Evolutionary conservation across 768 basidiomycete genomes (phyloP).

Genomic region (Tephrocybe sp.): DNA sequence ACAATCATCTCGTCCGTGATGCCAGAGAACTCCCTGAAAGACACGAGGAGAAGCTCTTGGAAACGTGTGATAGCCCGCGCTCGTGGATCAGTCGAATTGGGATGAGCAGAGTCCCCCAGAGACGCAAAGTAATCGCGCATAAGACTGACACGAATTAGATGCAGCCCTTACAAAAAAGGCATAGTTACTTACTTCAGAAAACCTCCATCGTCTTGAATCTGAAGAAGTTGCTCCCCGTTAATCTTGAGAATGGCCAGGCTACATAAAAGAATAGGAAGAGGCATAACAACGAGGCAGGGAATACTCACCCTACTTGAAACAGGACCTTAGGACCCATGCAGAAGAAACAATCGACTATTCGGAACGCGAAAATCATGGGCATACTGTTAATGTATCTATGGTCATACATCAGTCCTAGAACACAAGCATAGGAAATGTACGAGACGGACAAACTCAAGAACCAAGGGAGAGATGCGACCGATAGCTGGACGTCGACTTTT

Average conservation of each 20-base stretch:
- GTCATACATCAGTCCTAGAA: neutral
- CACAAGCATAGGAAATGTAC: neutral
- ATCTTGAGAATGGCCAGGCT: slow-evolving; percentile 86
- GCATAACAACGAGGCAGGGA: slow-evolving; percentile 4
- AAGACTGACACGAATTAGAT: slow-evolving; percentile 37
- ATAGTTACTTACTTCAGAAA: slow-evolving; percentile 76
- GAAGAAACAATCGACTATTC: slow-evolving; percentile 96
- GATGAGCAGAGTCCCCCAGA: slow-evolving; percentile 92
- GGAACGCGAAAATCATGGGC: slow-evolving; percentile 97
- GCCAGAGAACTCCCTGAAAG: slow-evolving; percentile 95
- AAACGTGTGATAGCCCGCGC: slow-evolving; percentile 94
- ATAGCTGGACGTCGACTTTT: slow-evolving; percentile 90
- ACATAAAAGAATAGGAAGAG: slow-evolving; percentile 8
- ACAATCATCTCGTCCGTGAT: slow-evolving; percentile 95
- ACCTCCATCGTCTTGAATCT: slow-evolving; percentile 94
- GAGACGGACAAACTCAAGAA: slow-evolving; percentile 87
- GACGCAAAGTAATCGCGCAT: slow-evolving; percentile 96
- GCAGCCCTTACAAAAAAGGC: neutral
- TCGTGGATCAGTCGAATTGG: slow-evolving; percentile 81
- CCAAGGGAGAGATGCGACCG: slow-evolving; percentile 96
- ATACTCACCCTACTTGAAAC: slow-evolving; percentile 92
- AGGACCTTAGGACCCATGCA: slow-evolving; percentile 99
- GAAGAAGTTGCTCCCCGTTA: slow-evolving; percentile 88
- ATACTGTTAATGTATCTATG: slow-evolving; percentile 85
- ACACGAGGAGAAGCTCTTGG: slow-evolving; percentile 94